Base-by-base conservation (phyloP, 169 alveolate species). In the Cryptosporidium canis region DNA sequence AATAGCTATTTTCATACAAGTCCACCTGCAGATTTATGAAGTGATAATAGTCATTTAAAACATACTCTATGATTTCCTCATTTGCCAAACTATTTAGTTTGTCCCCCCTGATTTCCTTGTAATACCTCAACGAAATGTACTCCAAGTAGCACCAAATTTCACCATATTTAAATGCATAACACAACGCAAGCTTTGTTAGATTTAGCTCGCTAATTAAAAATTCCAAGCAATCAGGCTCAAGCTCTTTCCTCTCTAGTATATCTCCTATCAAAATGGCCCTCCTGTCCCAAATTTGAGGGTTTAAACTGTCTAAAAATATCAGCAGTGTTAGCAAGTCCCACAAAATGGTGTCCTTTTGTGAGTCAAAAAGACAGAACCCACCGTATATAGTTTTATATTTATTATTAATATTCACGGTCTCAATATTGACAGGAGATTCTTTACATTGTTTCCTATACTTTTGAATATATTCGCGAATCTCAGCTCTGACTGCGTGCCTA, bases 261-360 rank as follows among this genome's bases (percentile, higher is more conserved):
- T 31, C 31, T 37, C 37, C 37, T 66, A 44, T 43, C 29, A 66
- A 66, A 0, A 29, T 31, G 8, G 37, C 55, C 45, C 71, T 56
- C 24, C 66, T 77, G 21, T 61, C 70, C 87, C 87, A 77, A 24
- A 77, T 77, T 12, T 35, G 65, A 1, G 72, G 72, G 43, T 63
- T 77, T 27, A 16, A 37, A 11, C 87, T 63, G 37, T 77, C 87
- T 29, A 77, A 1, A 11, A 53, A 48, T 16, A 77, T 77, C n/a
- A 77, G n/a, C 39, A 77, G 58, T 18, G 87, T 58, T 58, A 77
- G 37, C 7, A 77, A 11, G 47, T 77, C 87, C 87, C 87, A 77
- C 43, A 56, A 35, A 53, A 77, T 58, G 8, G 77, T 35, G 4
- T 61, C 87, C 24, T 58, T 29, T 61, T 12, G 21, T 9, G 24